Base-by-base conservation (phyloP, 140 eudicot genomes). In the Ambrosia hybrid region DNA sequence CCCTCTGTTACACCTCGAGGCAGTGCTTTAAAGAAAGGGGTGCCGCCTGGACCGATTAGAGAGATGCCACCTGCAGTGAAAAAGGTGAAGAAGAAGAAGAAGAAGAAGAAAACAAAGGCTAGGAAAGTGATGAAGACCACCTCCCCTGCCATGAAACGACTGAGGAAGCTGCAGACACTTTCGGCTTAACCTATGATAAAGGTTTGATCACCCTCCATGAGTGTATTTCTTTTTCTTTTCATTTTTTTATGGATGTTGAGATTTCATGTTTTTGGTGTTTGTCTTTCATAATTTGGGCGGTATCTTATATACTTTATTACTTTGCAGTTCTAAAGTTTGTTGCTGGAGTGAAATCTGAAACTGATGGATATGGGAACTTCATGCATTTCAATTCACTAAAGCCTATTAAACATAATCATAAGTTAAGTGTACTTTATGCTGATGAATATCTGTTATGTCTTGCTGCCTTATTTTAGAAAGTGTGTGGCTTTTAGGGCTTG, bases 1-100 rank as follows among this genome's bases (percentile, higher is more conserved):
- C 98, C 98, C 3, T 87, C 98, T 71, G 88, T 69, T 65, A 87
- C 96, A 17, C 98, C 98, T 16, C 68, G 98, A 64, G 98, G 98
- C 53, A 93, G 98, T 75, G 98, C 98, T 0, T 81, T 93, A 65
- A 93, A 93, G 88, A 85, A 93, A 84, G 98, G 98, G 16, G 85
- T 89, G 7, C 87, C 93, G 57, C 97, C 98, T 15, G 98, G 98
- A 21, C 98, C 98, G 57, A 65, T 90, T 6, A 85, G 89, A 65
- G 97, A 93, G 76, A 82, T 83, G 83, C 83, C 82, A 0, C 77
- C 83, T 36, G 87, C 77, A 7, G 83, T 51, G 55, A 93, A 85
- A 71, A 90, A 76, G 81, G 72, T 64, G 55, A 85, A 80, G 89
- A 71, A 72, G n/a, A n/a, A n/a, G n/a, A n/a, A n/a, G n/a, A n/a